Conservation (phyloP, 768 basidiomycete species). For the Boletus reticuloceps region DNA sequence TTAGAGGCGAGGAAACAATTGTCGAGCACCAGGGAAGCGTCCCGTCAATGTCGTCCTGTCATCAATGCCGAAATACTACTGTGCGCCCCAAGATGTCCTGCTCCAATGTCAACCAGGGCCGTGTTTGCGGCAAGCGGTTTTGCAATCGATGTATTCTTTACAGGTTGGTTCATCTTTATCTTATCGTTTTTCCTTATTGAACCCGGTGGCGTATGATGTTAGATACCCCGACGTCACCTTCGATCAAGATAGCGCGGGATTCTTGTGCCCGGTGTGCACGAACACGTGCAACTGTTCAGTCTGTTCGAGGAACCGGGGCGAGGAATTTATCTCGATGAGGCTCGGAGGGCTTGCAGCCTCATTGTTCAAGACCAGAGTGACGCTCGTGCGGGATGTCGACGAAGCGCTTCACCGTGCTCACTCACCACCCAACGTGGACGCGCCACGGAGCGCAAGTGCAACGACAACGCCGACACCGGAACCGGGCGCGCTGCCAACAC, state of each 20-base stretch:
- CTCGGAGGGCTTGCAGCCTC: conserved; percentile 22
- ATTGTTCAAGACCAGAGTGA: conserved; percentile 21
- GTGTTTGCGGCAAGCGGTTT: conserved; percentile 32
- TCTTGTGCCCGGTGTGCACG: conserved; percentile 46
- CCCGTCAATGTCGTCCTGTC: conserved; percentile 26
- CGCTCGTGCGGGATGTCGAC: conserved; percentile 20
- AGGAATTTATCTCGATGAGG: conserved; percentile 39
- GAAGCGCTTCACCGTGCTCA: not conserved
- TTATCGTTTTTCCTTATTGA: conserved; percentile 4
- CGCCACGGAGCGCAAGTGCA: not conserved
- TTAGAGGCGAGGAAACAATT: not conserved
- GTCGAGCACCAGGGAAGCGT: not conserved
- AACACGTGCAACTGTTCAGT: conserved; percentile 47
- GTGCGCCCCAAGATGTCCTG: conserved; percentile 36
- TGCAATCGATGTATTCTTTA: conserved; percentile 34
- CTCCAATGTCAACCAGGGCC: conserved; percentile 16
- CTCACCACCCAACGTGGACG: not conserved
- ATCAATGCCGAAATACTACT: conserved; percentile 35
- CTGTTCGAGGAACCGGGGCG: conserved; percentile 46
- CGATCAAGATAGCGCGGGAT: conserved; percentile 26
- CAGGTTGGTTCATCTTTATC: conserved; percentile 24
- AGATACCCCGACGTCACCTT: conserved; percentile 43
- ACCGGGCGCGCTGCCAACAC: not conserved
- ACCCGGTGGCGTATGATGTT: not conserved
- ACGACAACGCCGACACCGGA: conserved; percentile 4